A percentile compares a stretch with the other conserved stretches of the same genome.
phyloP scores from a whole-genome alignment of 2,329 filamentous ascomycete species.

The Coniochaeta prunicola region DNA sequence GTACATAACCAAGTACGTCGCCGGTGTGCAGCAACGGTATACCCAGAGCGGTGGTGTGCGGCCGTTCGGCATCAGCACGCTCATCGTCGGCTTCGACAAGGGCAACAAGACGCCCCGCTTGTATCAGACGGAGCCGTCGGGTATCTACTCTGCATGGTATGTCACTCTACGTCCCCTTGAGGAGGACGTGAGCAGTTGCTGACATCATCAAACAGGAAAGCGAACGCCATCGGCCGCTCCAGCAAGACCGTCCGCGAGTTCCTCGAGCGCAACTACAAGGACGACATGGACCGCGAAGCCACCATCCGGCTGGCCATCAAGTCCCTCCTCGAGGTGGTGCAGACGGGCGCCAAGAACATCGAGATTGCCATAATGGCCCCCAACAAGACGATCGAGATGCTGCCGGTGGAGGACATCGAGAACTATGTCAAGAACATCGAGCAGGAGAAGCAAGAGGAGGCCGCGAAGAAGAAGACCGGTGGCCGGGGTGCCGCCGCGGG shows the following conservation, averaged over 20 bases:
- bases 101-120: constrained; percentile 81
- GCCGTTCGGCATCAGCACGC: constrained; percentile 96
- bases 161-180: constrained; percentile 21
- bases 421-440: constrained; percentile 98
- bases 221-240: constrained; percentile 94
- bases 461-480: constrained; percentile 90
- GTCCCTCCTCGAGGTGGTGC: constrained; percentile 93
- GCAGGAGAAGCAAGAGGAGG: constrained; percentile 98
- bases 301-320: constrained; percentile 98
- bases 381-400: constrained; percentile 83
- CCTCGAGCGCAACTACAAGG: constrained; percentile 97
- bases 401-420: constrained; percentile 94
- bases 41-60: constrained; percentile 97
- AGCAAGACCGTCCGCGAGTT: constrained; percentile 99
- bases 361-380: constrained; percentile 98
- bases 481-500: constrained; percentile 46
- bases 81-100: constrained; percentile 97
- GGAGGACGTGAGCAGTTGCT: neutral
- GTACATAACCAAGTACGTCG: constrained; percentile 99
- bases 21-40: constrained; percentile 96
- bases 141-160: constrained; percentile 98
- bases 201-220: constrained; percentile 63
- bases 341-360: constrained; percentile 99
- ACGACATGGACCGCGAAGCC: constrained; percentile 91
- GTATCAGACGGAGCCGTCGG: constrained; percentile 98